Evolutionary conservation across 495 filamentous ascomycete genomes (phyloP).

Genomic region (Penicillium mononematosum): DNA sequence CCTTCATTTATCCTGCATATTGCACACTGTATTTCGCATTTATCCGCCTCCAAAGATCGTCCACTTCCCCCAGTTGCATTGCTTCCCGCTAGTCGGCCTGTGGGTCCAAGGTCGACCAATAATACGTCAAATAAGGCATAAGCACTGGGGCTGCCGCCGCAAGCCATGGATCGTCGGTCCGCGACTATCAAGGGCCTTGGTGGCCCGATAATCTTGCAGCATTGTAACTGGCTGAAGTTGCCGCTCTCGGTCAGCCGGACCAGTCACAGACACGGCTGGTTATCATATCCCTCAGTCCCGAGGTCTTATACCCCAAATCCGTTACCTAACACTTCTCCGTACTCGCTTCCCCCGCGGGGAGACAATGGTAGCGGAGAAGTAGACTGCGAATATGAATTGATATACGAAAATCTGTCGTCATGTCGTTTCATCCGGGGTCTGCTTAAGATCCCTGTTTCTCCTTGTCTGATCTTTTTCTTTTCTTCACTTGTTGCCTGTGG

Average conservation of each 20-base stretch:
- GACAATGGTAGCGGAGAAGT: constrained; percentile 14
- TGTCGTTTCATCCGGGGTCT: not conserved
- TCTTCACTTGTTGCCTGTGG: not conserved
- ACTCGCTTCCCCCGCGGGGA: constrained; percentile 16
- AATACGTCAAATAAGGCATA: not conserved
- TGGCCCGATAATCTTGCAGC: not conserved
- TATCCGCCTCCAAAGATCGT: constrained; percentile 4
- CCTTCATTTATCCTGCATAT: not conserved
- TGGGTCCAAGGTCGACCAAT: not conserved
- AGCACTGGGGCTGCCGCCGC: constrained; percentile 14
- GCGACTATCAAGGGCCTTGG: not conserved
- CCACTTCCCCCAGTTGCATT: not conserved
- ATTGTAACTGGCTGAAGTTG: constrained; percentile 15
- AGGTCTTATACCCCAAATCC: constrained; percentile 25
- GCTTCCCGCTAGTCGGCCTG: constrained; percentile 1
- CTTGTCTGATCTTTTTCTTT: constrained; percentile 1
- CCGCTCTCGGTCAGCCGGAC: constrained; percentile 20
- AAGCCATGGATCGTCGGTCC: constrained; percentile 8
- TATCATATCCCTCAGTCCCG: constrained; percentile 15
- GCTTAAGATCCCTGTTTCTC: constrained; percentile 13
- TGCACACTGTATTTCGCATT: not conserved
- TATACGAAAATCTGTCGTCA: constrained; percentile 17
- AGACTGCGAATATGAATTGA: constrained; percentile 11
- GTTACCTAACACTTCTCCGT: constrained; percentile 24
- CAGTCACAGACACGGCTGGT: constrained; percentile 14